These are phyloP conservation scores for Euptelea pleiosperma DNA, from an alignment of 164 flowering plant genomes.

Conservation along the genomic window DNA sequence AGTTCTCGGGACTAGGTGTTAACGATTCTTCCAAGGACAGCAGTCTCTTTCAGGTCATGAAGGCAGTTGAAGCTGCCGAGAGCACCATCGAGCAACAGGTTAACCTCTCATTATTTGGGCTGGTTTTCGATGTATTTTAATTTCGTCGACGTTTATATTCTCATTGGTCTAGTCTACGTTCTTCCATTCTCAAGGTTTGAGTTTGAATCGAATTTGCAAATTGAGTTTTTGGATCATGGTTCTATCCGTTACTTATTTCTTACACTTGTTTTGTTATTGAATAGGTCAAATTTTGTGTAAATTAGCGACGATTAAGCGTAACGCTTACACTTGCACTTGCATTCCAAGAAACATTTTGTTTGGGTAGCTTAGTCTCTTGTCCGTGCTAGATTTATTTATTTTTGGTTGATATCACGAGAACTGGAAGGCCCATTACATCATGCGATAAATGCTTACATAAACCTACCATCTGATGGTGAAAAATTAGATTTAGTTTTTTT, in stretches of 20 bases:
- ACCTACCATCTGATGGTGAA: too few species aligned
- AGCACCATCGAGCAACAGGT: constrained; percentile 77
- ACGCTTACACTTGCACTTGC: background rate
- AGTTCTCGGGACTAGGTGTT: constrained; percentile 42
- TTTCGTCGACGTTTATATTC: background rate
- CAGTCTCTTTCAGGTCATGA: constrained; percentile 66
- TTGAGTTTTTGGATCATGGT: too few species aligned
- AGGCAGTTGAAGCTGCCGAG: constrained; percentile 88
- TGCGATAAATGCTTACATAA: too few species aligned
- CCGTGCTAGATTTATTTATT: background rate
- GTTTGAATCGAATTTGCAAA: background rate
- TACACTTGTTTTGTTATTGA: background rate
- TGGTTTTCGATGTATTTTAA: background rate
- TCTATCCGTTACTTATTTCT: background rate
- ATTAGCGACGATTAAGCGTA: background rate
- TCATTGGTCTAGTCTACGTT: background rate
- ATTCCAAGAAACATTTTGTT: background rate
- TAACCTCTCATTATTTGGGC: background rate
- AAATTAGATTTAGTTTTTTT: too few species aligned
- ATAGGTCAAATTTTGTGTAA: background rate
- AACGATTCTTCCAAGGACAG: constrained; percentile 24
- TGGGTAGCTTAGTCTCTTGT: background rate
- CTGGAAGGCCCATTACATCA: too few species aligned
- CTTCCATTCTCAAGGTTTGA: background rate
- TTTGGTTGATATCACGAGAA: too few species aligned